These are phyloP conservation scores for Barnettozyma vustinii DNA, from an alignment of 805 yeast species.

Conservation along the genomic window DNA sequence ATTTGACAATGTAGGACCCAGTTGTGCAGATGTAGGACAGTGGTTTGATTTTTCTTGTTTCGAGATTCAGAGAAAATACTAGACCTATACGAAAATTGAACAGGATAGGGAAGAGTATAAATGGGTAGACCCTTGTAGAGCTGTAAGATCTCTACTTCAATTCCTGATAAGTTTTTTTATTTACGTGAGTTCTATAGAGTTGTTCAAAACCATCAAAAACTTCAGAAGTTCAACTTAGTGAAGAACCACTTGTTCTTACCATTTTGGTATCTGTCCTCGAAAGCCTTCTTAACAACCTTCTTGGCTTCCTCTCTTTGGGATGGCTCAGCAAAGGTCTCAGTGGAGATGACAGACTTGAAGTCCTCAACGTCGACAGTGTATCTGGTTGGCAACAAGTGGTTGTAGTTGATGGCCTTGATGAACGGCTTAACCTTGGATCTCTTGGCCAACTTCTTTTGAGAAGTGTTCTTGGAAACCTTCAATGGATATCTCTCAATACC, in stretches of 20 bases:
- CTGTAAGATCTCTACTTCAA: not conserved
- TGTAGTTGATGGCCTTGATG: conserved; percentile 98
- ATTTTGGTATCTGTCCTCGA: conserved; percentile 98
- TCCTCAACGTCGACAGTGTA: conserved; percentile 96
- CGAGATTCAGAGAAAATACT: not conserved
- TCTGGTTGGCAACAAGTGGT: conserved; percentile 99
- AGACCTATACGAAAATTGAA: not conserved
- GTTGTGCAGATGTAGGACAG: not conserved
- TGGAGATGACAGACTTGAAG: conserved; percentile 84
- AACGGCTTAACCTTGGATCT: conserved; percentile 98
- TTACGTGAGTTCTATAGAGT: not conserved
- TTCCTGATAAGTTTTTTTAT: not conserved
- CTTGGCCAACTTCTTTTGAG: conserved; percentile 94
- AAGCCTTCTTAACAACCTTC: conserved; percentile 98
- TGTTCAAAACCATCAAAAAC: not conserved
- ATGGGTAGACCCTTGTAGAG: not conserved
- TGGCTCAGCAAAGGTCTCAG: conserved; percentile 96
- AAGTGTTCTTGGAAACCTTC: conserved; percentile 92
- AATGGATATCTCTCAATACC: conserved; percentile 99
- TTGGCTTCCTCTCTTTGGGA: conserved; percentile 98
- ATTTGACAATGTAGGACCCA: not conserved
- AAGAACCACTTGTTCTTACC: conserved; percentile 99
- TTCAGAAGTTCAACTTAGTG: conserved; percentile 89
- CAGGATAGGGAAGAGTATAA: too few species aligned
- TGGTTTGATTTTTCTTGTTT: not conserved